These are phyloP conservation scores for Cladophialophora bantiana DNA, from an alignment of 2,329 filamentous ascomycete species.

Conservation along the genomic window DNA sequence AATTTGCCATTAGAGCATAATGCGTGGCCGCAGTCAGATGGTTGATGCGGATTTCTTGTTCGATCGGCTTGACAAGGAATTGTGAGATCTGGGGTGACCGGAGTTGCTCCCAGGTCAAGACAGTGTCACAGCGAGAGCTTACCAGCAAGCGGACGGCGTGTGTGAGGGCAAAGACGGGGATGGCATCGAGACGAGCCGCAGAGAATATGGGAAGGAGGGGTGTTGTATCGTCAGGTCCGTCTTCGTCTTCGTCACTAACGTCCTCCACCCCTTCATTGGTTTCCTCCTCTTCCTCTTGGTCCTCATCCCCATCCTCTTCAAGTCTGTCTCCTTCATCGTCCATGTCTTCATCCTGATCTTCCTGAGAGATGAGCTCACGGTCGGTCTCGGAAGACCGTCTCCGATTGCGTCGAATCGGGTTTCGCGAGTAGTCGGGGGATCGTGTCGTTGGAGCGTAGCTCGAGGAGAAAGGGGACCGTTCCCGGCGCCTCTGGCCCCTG, in stretches of 20 bases:
- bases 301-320: constrained; percentile 27
- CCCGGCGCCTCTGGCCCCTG: constrained; percentile 25
- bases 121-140: constrained; percentile 85
- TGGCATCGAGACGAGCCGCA: constrained; percentile 76
- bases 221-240: constrained; percentile 54
- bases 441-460: constrained; percentile 38
- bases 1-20: constrained; percentile 92
- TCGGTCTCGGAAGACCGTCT: constrained; percentile 13
- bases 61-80: constrained; percentile 94
- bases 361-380: constrained; percentile 4
- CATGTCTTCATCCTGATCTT: constrained; percentile 14
- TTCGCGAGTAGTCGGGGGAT: constrained; percentile 31
- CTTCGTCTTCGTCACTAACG: constrained; percentile 48
- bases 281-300: constrained; percentile 32
- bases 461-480: constrained; percentile 44
- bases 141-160: constrained; percentile 88
- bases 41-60: constrained; percentile 81
- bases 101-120: constrained; percentile 91
- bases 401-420: constrained; percentile 26
- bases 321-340: constrained; percentile 15
- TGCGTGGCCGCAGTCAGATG: constrained; percentile 87
- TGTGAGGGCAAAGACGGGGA: constrained; percentile 89
- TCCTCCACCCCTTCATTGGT: constrained; percentile 49
- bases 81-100: constrained; percentile 95
- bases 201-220: constrained; percentile 80